Conservation (phyloP, 2,329 filamentous ascomycete species). For the Phymatotrichopsis omnivora region DNA sequence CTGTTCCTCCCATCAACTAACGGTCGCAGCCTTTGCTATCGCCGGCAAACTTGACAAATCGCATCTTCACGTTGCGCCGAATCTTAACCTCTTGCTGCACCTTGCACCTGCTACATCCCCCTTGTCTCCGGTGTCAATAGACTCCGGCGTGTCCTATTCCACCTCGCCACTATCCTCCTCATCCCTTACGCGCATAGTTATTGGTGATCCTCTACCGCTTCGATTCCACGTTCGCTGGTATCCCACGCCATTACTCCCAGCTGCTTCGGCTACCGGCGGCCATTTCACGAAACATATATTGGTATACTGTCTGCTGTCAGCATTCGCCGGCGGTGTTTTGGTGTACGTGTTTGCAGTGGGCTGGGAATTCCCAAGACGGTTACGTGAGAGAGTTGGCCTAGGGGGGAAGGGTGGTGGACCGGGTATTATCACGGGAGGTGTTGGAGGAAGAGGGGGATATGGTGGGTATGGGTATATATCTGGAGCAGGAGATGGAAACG, state of each 20-base stretch:
- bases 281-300: not conserved
- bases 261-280: not conserved
- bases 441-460: conserved; percentile 1
- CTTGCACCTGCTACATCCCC: conserved; percentile 25
- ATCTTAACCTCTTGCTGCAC: conserved; percentile 81
- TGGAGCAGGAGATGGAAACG: conserved; percentile 12
- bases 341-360: not conserved
- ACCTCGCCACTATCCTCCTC: conserved; percentile 59
- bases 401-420: conserved; percentile 6
- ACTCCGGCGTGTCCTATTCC: conserved; percentile 79
- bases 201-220: conserved; percentile 74
- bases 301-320: not conserved
- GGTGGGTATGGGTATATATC: conserved; percentile 15
- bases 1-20: conserved; percentile 54
- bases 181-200: conserved; percentile 50
- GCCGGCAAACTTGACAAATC: conserved; percentile 79
- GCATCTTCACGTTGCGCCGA: conserved; percentile 82
- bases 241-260: conserved; percentile 58
- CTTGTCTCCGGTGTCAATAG: conserved; percentile 60
- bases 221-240: conserved; percentile 81
- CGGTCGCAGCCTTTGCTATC: conserved; percentile 59
- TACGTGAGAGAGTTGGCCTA: conserved; percentile 1
- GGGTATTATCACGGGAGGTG: not conserved
- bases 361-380: not conserved
- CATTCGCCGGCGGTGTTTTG: not conserved